These are phyloP conservation scores for Backusella sp. DNA, from an alignment of 192 early-diverging fungal species.

Conservation along the genomic window DNA sequence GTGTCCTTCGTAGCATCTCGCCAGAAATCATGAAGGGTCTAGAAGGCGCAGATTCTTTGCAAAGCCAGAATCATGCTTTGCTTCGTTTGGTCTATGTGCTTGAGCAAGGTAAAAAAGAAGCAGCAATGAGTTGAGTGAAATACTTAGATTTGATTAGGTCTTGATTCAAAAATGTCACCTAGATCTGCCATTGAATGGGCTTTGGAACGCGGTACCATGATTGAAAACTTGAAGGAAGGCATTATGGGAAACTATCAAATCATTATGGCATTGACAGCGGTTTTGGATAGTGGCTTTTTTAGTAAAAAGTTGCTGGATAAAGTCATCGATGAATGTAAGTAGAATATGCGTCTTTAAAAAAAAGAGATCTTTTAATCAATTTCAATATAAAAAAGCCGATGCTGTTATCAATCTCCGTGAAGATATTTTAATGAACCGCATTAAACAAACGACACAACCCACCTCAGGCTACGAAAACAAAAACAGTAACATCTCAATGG, in stretches of 20 bases:
- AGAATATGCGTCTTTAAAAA: background rate
- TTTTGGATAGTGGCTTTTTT: conserved; percentile 45
- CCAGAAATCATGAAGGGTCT: conserved; percentile 27
- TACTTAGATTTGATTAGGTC: conserved; percentile 12
- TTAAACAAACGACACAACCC: conserved; percentile 44
- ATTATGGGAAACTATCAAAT: conserved; percentile 57
- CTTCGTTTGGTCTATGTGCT: conserved; percentile 56
- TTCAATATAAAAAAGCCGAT: conserved; percentile 32
- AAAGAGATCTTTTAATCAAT: too few species aligned
- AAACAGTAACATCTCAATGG: conserved; percentile 35
- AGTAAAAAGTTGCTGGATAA: conserved; percentile 53
- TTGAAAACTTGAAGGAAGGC: conserved; percentile 53
- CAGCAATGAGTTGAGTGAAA: background rate
- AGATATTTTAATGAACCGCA: conserved; percentile 55
- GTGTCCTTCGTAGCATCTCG: background rate
- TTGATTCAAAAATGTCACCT: conserved; percentile 40
- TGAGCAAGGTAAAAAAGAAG: conserved; percentile 35
- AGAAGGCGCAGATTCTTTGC: conserved; percentile 30
- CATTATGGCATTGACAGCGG: conserved; percentile 41
- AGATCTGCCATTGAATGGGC: conserved; percentile 58
- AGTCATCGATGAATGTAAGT: conserved; percentile 50
- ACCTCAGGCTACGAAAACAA: conserved; percentile 19
- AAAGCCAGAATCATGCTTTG: conserved; percentile 46
- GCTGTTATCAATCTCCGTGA: conserved; percentile 59
- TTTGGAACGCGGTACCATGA: conserved; percentile 45